These are phyloP conservation scores for Juglanconis oblonga DNA, from an alignment of 2,329 filamentous ascomycete genomes.

Conservation along the genomic window DNA sequence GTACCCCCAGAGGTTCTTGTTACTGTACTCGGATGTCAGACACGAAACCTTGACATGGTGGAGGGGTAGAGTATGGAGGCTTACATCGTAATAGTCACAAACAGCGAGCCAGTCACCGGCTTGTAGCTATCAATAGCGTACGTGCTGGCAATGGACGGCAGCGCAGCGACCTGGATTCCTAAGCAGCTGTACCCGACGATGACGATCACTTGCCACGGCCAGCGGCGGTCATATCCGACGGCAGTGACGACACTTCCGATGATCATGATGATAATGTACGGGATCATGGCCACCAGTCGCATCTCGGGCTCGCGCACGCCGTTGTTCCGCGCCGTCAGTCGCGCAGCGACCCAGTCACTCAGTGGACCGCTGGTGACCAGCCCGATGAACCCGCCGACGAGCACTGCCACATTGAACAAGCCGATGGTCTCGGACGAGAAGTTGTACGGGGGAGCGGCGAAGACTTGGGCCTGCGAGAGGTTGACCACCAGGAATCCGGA, in stretches of 20 bases:
- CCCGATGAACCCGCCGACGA: constrained; percentile 39
- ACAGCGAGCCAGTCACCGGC: constrained; percentile 51
- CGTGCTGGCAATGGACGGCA: constrained; percentile 56
- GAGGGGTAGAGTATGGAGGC: not conserved
- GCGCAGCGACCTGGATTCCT: constrained; percentile 37
- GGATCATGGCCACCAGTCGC: constrained; percentile 42
- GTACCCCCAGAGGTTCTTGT: constrained; percentile 30
- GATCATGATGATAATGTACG: constrained; percentile 42
- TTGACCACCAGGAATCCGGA: constrained; percentile 51
- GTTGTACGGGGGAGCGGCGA: constrained; percentile 41
- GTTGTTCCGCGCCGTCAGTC: constrained; percentile 38
- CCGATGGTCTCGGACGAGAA: constrained; percentile 40
- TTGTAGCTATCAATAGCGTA: constrained; percentile 66
- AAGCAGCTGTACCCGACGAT: constrained; percentile 42
- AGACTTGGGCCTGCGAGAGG: constrained; percentile 49
- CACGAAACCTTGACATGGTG: not conserved
- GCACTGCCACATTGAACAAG: constrained; percentile 46
- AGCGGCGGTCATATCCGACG: constrained; percentile 44
- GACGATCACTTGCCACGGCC: constrained; percentile 47
- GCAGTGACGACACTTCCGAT: constrained; percentile 43
- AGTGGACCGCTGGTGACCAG: constrained; percentile 40
- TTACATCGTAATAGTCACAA: constrained; percentile 25
- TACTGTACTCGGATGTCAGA: constrained; percentile 10
- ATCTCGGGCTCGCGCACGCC: constrained; percentile 48
- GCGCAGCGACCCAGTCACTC: constrained; percentile 40